A percentile compares a stretch with the other conserved stretches of the same genome.
Evolutionary conservation across 2,329 filamentous ascomycete species (phyloP).

Genomic region (Fusarium sp.): DNA sequence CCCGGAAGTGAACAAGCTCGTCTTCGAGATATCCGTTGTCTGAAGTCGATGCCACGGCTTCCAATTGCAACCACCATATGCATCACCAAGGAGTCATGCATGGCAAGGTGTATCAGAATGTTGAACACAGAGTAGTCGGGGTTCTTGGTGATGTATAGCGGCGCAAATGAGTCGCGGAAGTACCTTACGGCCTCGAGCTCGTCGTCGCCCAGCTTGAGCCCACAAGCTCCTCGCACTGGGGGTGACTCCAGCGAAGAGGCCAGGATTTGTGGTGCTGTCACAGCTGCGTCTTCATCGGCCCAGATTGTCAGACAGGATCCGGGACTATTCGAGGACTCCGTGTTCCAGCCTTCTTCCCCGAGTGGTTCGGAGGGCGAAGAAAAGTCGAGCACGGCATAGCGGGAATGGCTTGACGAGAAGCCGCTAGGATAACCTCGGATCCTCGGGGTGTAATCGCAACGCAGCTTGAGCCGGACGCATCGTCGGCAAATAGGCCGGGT

Average conservation of each 20-base stretch:
- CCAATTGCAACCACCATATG: slow-evolving; percentile 55
- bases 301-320: no score
- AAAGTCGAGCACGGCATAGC: not conserved
- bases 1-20: not conserved
- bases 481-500: slow-evolving; percentile 44
- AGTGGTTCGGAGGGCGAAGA: not conserved
- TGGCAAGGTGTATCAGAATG: slow-evolving; percentile 54
- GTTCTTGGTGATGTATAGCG: slow-evolving; percentile 42
- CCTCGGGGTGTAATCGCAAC: slow-evolving; percentile 45
- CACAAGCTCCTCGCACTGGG: no score
- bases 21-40: slow-evolving; percentile 13
- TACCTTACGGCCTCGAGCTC: slow-evolving; percentile 52
- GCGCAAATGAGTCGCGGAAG: slow-evolving; percentile 55
- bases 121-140: not conserved
- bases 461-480: slow-evolving; percentile 44
- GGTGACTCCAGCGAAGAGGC: no score
- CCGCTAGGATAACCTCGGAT: not conserved
- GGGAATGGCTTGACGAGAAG: not conserved
- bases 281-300: no score
- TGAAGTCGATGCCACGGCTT: slow-evolving; percentile 51
- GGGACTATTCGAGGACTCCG: no score
- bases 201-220: not conserved
- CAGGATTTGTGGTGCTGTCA: no score
- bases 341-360: not conserved
- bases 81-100: slow-evolving; percentile 55